Evolutionary conservation across 495 filamentous ascomycete genomes (phyloP), one percentile per base, ranked within the genome.

Genomic region (Neurospora sp.): DNA sequence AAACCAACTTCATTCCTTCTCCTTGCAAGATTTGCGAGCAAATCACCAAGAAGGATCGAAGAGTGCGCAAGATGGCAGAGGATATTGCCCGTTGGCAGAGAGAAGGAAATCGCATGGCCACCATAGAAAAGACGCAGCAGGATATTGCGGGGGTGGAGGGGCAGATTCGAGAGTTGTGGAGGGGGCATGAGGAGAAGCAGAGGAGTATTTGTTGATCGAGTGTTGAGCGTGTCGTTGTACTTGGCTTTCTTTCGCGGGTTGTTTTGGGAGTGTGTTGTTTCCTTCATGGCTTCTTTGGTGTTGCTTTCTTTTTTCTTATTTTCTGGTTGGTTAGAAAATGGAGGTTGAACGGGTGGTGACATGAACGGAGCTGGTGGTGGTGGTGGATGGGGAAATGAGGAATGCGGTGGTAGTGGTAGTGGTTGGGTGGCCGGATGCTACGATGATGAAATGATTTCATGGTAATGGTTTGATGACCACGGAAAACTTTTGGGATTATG

Each of bases 1-100:
- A 90, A 84, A 89, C 93, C 81, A 79, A 87, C 76, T 82, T 87
- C 79, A 78, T 88, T 76, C 76, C 75, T 76, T 84, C 85, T 70
- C 88, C 90, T 77, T 98, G 95, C 85, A 91, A 91, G 77, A 86
- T 93, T 75, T 99, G 96, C 88, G 92, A 95, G 77, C 94, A 96
- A 84, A 92, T 97, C 79, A 90, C 93, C 76, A 95, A 93, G 81
- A 98, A 97, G 83, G 82, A 86, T 79, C 89, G 94, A 70, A 91
- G 94, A 75, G 88, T 91, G 77, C 85, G 81, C 78, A 90, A 92
- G 83, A 93, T 97, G 86, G 77, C 86, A 71, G 91, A 92, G 73
- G 91, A 94, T 76, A 88, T 97, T 81, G 85, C 85, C 71, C 91
- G 95, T 70, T 98, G 95, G 95, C 86, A 88, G 80, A 80, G 83